Percentiles rank a stretch among this genome's conserved stretches.
Evolutionary conservation across 352 stramenopile genomes (phyloP).

Genomic region (Phytopythium mirpurense): DNA sequence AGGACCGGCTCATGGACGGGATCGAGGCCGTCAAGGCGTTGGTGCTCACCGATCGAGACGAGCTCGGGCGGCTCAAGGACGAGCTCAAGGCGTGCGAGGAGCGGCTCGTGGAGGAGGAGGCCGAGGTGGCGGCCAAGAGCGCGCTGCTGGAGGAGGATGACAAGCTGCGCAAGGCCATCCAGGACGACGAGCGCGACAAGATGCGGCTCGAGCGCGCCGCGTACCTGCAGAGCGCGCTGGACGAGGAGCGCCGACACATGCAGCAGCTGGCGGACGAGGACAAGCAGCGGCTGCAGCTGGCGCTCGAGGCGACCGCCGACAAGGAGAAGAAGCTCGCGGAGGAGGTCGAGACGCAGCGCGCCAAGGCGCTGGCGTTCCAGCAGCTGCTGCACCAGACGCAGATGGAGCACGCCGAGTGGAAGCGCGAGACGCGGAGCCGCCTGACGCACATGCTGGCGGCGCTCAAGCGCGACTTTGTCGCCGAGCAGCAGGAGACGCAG

Average conservation of each 20-base stretch:
- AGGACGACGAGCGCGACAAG: slow-evolving; percentile 79
- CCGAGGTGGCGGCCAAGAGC: slow-evolving; percentile 63
- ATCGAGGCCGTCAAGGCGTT: slow-evolving; percentile 56
- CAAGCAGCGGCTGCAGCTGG: slow-evolving; percentile 41
- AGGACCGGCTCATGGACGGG: slow-evolving; percentile 51
- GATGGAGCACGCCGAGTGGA: slow-evolving; percentile 53
- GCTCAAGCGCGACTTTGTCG: slow-evolving; percentile 45
- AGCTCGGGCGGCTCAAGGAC: slow-evolving; percentile 48
- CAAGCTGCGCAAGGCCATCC: slow-evolving; percentile 65
- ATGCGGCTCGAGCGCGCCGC: slow-evolving; percentile 66
- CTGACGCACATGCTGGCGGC: slow-evolving; percentile 42
- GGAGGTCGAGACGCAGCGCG: slow-evolving; percentile 62
- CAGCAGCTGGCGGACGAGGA: slow-evolving; percentile 55
- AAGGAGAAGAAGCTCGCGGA: slow-evolving; percentile 79
- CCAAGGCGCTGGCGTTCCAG: slow-evolving; percentile 39
- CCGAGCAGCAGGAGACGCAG: slow-evolving; percentile 43
- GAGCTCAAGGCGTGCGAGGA: slow-evolving; percentile 58
- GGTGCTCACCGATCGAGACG: slow-evolving; percentile 59
- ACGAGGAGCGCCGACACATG: slow-evolving; percentile 55
- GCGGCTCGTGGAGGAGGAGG: slow-evolving; percentile 65
- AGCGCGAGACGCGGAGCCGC: slow-evolving; percentile 33
- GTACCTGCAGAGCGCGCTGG: slow-evolving; percentile 56
- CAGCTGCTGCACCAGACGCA: slow-evolving; percentile 55
- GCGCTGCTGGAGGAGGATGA: slow-evolving; percentile 76
- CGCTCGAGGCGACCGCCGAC: slow-evolving; percentile 45